Conservation (phyloP, 306 rosid species). For the Benincasa hispida region DNA sequence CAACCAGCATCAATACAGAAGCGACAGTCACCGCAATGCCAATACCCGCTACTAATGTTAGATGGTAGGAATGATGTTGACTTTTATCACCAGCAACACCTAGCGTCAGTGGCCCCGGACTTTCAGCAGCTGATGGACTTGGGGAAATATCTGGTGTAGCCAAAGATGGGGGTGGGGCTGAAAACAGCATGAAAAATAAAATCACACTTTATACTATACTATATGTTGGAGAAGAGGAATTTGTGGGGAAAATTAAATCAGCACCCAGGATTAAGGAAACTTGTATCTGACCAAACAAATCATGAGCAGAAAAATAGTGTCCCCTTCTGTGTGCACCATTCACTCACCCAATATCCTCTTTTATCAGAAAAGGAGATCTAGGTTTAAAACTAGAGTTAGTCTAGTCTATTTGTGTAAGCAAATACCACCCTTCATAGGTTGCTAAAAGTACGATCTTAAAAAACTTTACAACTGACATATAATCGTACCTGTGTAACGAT, state of each 20-base stretch:
- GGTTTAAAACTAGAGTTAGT: background rate
- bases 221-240: background rate
- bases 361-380: background rate
- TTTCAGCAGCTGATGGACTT: constrained; percentile 51
- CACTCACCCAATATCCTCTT: background rate
- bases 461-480: background rate
- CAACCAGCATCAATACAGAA: constrained; percentile 53
- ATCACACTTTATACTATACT: background rate
- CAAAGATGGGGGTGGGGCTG: constrained; percentile 47
- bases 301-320: background rate
- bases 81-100: constrained; percentile 33
- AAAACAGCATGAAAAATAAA: constrained; percentile 25
- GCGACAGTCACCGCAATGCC: constrained; percentile 66
- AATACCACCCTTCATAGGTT: background rate
- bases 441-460: background rate
- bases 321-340: background rate
- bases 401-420: background rate
- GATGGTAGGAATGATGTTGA: constrained; percentile 54
- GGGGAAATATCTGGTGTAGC: constrained; percentile 59
- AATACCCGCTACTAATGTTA: constrained; percentile 59
- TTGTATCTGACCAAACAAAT: background rate
- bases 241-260: background rate
- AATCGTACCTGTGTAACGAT: background rate
- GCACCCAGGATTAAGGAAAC: background rate
- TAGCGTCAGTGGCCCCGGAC: constrained; percentile 47